Base-by-base conservation (phyloP, 495 filamentous ascomycete genomes). In the Tetracladium setigerum region DNA sequence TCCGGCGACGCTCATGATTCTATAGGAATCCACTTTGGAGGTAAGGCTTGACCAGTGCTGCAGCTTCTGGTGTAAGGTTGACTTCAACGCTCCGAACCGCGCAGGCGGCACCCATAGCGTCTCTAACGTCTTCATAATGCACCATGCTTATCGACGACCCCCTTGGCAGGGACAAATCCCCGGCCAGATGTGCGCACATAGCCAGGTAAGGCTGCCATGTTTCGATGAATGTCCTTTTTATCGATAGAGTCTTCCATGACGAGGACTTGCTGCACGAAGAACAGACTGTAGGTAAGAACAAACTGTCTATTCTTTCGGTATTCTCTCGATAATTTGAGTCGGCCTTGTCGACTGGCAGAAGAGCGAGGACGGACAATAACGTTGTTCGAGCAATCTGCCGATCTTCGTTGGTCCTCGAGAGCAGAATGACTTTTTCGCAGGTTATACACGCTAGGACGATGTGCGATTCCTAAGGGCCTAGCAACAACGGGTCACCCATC, bases 361-460 rank as follows among this genome's bases (percentile, higher is more conserved):
- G 22, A 27, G 22, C 22, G 22, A 27, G 22, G 22, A 27, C 22
- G 22, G 22, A 27, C 22, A 27, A 27, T 19, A 43, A 13, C 27
- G 27, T 31, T 43, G 4, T 15, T n/a, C 40, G 18, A 12, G 19
- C 13, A 22, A 16, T 19, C 27, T 19, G 11, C 27, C 27, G 27
- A 43, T 27, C 27, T 27, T 43, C 40, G 40, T 22, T 10, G 19
- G 19, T 19, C 27, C 18, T 19, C 22, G 22, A 13, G 40, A 43
- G 40, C 17, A 43, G 40, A 43, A 31, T 30, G 40, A 43, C 24
- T 15, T 43, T 43, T 27, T 43, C 40, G 27, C 40, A 43, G 17
- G 40, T 43, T 27, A 43, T 43, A 43, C 40, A 43, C 18, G 40
- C 40, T 30, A 43, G 40, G 8, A 43, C 40, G 27, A 43, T 43